These are phyloP conservation scores for Myxozyma neotropica DNA, from an alignment of 805 yeast species.

Conservation along the genomic window DNA sequence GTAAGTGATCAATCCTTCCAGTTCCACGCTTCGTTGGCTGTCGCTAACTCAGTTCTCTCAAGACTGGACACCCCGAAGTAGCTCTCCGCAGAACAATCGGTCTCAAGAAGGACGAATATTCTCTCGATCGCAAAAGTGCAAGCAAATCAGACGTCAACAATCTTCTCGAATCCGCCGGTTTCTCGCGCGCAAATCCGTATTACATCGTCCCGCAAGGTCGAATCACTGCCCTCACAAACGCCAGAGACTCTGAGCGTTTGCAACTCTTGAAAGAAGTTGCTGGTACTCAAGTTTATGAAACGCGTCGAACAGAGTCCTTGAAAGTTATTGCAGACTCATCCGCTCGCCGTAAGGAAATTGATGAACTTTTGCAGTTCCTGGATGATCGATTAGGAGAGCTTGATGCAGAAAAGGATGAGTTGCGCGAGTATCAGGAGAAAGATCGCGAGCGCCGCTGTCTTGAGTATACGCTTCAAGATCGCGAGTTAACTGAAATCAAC, in stretches of 20 bases:
- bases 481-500: slow-evolving; percentile 68
- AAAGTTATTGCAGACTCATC: slow-evolving; percentile 78
- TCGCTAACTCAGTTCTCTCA: too few relatives aligned
- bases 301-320: slow-evolving; percentile 72
- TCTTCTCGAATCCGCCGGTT: slow-evolving; percentile 86
- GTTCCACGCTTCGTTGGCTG: too few relatives aligned
- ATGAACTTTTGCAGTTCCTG: slow-evolving; percentile 65
- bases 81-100: slow-evolving; percentile 86
- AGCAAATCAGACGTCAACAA: slow-evolving; percentile 74
- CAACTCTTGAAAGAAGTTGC: slow-evolving; percentile 85
- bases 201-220: slow-evolving; percentile 97
- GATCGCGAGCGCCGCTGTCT: slow-evolving; percentile 69
- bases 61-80: slow-evolving; percentile 64
- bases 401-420: slow-evolving; percentile 75
- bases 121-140: slow-evolving; percentile 76
- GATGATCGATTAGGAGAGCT: slow-evolving; percentile 75
- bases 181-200: slow-evolving; percentile 86
- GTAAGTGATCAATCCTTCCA: slow-evolving; percentile 4
- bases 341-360: slow-evolving; percentile 69
- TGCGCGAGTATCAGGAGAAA: slow-evolving; percentile 66
- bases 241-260: slow-evolving; percentile 81
- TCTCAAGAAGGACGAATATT: slow-evolving; percentile 87
- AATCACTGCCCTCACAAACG: slow-evolving; percentile 80
- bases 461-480: slow-evolving; percentile 74
- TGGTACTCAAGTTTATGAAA: slow-evolving; percentile 90